Evolutionary conservation across 2,329 filamentous ascomycete species (phyloP), one percentile per base, ranked within the genome.

Genomic region (Arthrobotrys conoides): DNA sequence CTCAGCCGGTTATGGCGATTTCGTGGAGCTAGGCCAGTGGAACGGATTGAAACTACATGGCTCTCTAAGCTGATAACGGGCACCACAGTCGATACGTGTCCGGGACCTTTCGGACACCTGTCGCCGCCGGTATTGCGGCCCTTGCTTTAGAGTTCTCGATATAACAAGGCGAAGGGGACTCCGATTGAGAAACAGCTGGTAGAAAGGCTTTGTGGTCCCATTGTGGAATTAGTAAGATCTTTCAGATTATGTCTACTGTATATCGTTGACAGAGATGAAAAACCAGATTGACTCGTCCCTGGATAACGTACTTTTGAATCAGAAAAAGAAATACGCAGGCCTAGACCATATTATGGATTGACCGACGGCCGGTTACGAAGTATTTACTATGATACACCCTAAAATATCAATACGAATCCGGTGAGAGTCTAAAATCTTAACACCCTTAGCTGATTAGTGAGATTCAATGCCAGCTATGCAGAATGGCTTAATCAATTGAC

Each of bases 21-120:
- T 53, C 12, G 53, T 67, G 63, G 9, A 12, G 2, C n/a, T 67
- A 1, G 63, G 63, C n/a, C n/a, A n/a, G n/a, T n/a, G 1, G 63
- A 67, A n/a, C 46, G 63, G 0, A 67, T 67, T n/a, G 10, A 67
- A 49, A 46, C 63, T 12, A 46, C 63, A 3, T 67, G 63, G 63
- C 63, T 46, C 1, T 8, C 4, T 1, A 16, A 36, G 0, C 27
- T 38, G 36, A 67, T 8, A 2, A 36, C 2, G 33, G 44, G 8
- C 10, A 22, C 9, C 22, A n/a, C 5, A 53, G 46, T 22, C 63
- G 63, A 18, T 67, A 51, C 10, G 44, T 67, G n/a, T 67, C 63
- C 1, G 46, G 63, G 14, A 53, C 14, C 63, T 6, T 67, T 67
- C 24, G 63, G 8, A 67, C 63, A 53, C 63, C 63, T 1, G 16